Conservation (phyloP, 2,329 filamentous ascomycete species). For the Cladophialophora exuberans region DNA sequence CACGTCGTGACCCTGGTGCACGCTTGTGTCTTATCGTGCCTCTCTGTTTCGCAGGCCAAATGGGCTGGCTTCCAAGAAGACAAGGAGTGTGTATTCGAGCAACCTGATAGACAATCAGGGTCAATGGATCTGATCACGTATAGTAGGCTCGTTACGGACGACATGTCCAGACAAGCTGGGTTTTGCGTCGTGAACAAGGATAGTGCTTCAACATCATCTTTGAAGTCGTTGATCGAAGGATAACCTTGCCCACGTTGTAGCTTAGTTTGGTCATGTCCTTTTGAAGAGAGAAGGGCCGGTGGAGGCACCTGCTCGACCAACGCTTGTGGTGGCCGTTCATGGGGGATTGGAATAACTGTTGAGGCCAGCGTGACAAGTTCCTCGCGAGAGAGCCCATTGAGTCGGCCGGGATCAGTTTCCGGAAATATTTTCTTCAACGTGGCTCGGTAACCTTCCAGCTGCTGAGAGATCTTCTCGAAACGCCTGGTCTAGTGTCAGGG, state of each 20-base stretch:
- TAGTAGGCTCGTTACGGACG: constrained; percentile 73
- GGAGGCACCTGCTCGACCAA: constrained; percentile 48
- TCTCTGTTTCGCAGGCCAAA: constrained; percentile 39
- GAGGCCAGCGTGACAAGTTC: constrained; percentile 62
- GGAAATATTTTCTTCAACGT: constrained; percentile 67
- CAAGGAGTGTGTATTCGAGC: constrained; percentile 41
- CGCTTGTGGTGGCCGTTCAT: constrained; percentile 50
- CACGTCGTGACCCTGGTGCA: constrained; percentile 60
- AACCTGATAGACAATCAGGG: constrained; percentile 51
- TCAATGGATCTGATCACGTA: constrained; percentile 67
- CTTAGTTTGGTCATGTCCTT: constrained; percentile 47
- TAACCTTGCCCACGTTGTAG: no score
- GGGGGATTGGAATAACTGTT: constrained; percentile 48
- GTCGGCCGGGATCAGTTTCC: constrained; percentile 56
- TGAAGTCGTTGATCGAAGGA: constrained; percentile 63
- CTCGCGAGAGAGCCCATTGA: constrained; percentile 59
- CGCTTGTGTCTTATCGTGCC: constrained; percentile 49
- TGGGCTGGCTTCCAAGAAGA: constrained; percentile 42
- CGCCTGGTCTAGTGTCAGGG: constrained; percentile 46
- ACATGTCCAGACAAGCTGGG: constrained; percentile 71
- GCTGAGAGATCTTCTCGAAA: constrained; percentile 66
- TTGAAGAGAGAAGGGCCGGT: constrained; percentile 40
- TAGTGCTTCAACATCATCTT: constrained; percentile 72
- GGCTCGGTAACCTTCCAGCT: constrained; percentile 66
- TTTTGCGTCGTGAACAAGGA: constrained; percentile 64